Percentiles rank a stretch among this genome's conserved stretches.
Conservation (phyloP, 1,139 yeast genomes). For the Saccharomycopsis hybrid region DNA sequence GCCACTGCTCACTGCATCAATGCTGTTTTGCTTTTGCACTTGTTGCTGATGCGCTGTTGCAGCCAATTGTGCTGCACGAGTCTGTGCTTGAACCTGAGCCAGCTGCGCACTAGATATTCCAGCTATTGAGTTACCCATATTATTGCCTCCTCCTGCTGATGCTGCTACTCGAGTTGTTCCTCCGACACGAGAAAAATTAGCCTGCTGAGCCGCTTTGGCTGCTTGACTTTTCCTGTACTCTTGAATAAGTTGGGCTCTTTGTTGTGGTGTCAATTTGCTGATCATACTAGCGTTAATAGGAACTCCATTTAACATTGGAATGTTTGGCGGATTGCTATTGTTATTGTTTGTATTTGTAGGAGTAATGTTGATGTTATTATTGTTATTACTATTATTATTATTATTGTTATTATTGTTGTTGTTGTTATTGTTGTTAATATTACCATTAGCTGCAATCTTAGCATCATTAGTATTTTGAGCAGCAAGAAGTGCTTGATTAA, state of each 20-base stretch:
- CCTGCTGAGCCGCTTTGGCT: conserved; percentile 8
- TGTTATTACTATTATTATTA: conserved; percentile 20
- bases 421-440: conserved; percentile 15
- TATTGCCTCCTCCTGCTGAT: no score
- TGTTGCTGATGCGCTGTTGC: no score
- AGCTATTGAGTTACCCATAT: no score
- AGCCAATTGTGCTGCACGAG: no score
- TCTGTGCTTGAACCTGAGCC: no score
- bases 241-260: conserved; percentile 4
- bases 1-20: no score
- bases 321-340: background rate
- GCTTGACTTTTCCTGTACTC: conserved; percentile 17
- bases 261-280: conserved; percentile 13
- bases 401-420: conserved; percentile 17
- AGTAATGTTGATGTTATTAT: conserved; percentile 24
- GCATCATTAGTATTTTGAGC: no score
- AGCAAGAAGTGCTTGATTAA: background rate
- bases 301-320: background rate
- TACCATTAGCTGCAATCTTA: no score
- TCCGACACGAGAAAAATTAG: no score
- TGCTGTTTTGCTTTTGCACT: no score
- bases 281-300: conserved; percentile 6
- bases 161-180: no score
- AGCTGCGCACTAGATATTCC: no score
- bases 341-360: conserved; percentile 16